A percentile compares a stretch with the other conserved stretches of the same genome.
Evolutionary conservation across 2,329 filamentous ascomycete genomes (phyloP).

Genomic region (Paecilomyces variotii): DNA sequence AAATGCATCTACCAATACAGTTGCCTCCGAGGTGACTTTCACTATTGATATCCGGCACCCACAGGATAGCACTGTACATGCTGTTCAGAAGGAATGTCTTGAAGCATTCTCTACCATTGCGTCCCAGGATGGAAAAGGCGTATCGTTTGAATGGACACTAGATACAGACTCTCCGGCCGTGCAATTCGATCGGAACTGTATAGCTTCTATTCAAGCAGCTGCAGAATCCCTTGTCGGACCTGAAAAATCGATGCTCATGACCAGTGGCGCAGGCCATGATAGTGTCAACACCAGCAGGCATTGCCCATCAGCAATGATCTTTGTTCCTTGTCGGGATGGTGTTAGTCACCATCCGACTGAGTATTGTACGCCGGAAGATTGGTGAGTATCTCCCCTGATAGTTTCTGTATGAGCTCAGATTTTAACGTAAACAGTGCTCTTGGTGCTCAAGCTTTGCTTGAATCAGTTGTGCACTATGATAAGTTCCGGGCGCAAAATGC

Average conservation of each 20-base stretch:
- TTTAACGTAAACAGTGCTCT: slow-evolving; percentile 10
- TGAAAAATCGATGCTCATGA: slow-evolving; percentile 40
- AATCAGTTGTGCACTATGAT: slow-evolving; percentile 36
- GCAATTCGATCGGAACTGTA: slow-evolving; percentile 55
- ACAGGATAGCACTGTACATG: slow-evolving; percentile 45
- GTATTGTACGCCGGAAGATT: slow-evolving; percentile 44
- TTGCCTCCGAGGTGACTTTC: slow-evolving; percentile 56
- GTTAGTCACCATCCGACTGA: slow-evolving; percentile 53
- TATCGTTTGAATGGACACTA: slow-evolving; percentile 46
- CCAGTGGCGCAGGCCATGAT: slow-evolving; percentile 53
- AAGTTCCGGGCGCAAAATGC: not conserved
- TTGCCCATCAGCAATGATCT: slow-evolving; percentile 56
- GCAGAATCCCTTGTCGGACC: slow-evolving; percentile 48
- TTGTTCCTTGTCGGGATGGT: slow-evolving; percentile 51
- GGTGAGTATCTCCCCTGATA: no score
- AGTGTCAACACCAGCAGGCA: slow-evolving; percentile 48
- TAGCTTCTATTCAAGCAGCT: slow-evolving; percentile 50
- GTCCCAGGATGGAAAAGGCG: slow-evolving; percentile 43
- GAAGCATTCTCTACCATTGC: slow-evolving; percentile 50
- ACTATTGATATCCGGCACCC: slow-evolving; percentile 57
- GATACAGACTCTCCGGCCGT: slow-evolving; percentile 52
- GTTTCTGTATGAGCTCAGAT: no score
- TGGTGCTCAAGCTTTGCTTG: slow-evolving; percentile 40
- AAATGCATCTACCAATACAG: slow-evolving; percentile 56
- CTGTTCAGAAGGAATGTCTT: slow-evolving; percentile 48